Base-by-base conservation (phyloP, 2,329 filamentous ascomycete genomes). In the Diaporthe vexans region DNA sequence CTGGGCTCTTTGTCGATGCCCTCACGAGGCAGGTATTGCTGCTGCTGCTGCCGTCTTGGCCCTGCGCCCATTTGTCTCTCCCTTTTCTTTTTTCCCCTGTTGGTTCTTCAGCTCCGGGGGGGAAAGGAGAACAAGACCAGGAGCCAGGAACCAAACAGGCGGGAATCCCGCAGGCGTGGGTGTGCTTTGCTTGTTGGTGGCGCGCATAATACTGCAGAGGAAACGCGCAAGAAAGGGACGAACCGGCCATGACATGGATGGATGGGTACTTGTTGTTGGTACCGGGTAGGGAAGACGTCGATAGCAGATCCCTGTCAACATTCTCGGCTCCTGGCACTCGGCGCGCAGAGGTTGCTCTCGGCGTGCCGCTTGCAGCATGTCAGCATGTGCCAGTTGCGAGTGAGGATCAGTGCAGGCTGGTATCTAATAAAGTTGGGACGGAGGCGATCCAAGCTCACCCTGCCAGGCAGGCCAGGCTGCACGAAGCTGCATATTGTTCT, bases 311-410 rank as follows among this genome's bases (percentile, higher is more conserved):
- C 63, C 63, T 68, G 63, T 43, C 59, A 40, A 48, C 48, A 52
- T 68, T 46, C 63, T 68, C 63, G 63, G 63, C 63, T 54, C 63
- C 63, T 54, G 48, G 37, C 63, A 29, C 63, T 68, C 63, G 63
- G 63, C 63, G 33, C 63, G 46, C 57, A 58, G 51, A 33, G 37
- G 29, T 19, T 33, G 46, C 54, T 24, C 57, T 54, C 35, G 43
- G 56, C 29, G 17, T 33, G 46, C 35, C 43, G 51, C 15, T 6
- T 52, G 51, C 51, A 68, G 63, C 33, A 68, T 35, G 17, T 61
- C 43, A n/a, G n/a, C n/a, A n/a, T n/a, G n/a, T n/a, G n/a, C n/a
- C 43, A 61, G 43, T 26, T 13, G 37, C 10, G 3, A 40, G 59
- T 46, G 40, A 63, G 40, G 61, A n/a, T 13, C 26, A 65, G 61